Conservation (phyloP, 108 stramenopile genomes). For the Thalassiosira profunda region DNA sequence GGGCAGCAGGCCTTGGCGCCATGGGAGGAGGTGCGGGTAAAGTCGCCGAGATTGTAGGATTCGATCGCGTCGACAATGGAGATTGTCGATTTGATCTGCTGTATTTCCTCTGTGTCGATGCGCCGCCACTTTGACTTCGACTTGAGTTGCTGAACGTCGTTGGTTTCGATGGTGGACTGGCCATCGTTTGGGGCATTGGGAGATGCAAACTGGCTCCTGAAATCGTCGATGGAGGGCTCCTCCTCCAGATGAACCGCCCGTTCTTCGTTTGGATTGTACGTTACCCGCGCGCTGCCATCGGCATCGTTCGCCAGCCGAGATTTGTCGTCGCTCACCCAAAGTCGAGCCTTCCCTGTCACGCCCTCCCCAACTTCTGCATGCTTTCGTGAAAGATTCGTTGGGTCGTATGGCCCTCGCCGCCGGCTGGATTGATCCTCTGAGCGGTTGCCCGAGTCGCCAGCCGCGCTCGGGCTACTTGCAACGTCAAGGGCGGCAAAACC, state of each 20-base stretch:
- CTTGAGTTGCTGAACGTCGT: background rate
- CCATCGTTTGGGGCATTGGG: background rate
- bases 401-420: too few species aligned
- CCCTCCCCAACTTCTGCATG: too few species aligned
- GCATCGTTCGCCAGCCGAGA: too few species aligned
- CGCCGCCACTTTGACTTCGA: conserved; percentile 4
- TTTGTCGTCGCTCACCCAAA: too few species aligned
- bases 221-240: too few species aligned
- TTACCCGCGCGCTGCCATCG: too few species aligned
- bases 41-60: conserved; percentile 63
- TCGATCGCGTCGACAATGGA: conserved; percentile 67
- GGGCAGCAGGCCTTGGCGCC: conserved; percentile 87
- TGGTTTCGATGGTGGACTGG: background rate
- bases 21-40: conserved; percentile 43
- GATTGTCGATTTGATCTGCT: conserved; percentile 54
- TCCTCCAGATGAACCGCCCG: too few species aligned
- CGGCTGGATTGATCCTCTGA: background rate
- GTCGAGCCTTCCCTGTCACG: too few species aligned
- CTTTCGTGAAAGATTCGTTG: too few species aligned
- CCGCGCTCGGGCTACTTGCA: background rate
- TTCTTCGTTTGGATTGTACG: too few species aligned
- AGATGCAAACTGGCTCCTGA: background rate
- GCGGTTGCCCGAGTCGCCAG: too few species aligned
- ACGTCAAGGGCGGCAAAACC: background rate
- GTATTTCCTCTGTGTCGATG: conserved; percentile 48